Evolutionary conservation across 192 early-diverging fungal species (phyloP).

Genomic region (Mortierella alpina): DNA sequence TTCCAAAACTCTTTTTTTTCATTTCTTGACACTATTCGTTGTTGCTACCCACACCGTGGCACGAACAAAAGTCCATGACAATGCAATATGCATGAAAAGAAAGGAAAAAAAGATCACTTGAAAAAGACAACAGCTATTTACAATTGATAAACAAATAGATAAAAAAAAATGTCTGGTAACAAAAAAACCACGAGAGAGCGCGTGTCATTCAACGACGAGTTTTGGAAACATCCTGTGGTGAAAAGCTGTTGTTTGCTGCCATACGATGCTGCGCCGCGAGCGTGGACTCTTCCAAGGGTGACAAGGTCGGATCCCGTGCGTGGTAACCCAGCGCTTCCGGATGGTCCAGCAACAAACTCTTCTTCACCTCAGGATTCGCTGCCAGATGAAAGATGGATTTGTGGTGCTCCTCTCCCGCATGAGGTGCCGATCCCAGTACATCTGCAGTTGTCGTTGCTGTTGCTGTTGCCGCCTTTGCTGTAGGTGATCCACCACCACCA

Average conservation of each 20-base stretch:
- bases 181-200: not conserved
- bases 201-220: not conserved
- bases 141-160: no score
- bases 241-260: not conserved
- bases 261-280: conserved; percentile 4
- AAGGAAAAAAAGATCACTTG: no score
- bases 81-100: no score
- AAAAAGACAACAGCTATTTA: no score
- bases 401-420: conserved; percentile 19
- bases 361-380: conserved; percentile 35
- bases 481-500: no score
- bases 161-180: not conserved
- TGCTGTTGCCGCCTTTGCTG: conserved; percentile 2
- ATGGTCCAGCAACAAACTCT: conserved; percentile 31
- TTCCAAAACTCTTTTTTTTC: no score
- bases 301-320: conserved; percentile 13
- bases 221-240: conserved; percentile 13
- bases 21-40: no score
- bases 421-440: conserved; percentile 13
- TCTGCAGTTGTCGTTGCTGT: not conserved
- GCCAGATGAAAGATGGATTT: conserved; percentile 37
- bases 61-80: no score
- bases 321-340: conserved; percentile 43
- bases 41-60: no score
- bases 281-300: conserved; percentile 15